Evolutionary conservation across 495 filamentous ascomycete species (phyloP), one percentile per base, ranked within the genome.

Genomic region (Penicillium ochrochloron): DNA sequence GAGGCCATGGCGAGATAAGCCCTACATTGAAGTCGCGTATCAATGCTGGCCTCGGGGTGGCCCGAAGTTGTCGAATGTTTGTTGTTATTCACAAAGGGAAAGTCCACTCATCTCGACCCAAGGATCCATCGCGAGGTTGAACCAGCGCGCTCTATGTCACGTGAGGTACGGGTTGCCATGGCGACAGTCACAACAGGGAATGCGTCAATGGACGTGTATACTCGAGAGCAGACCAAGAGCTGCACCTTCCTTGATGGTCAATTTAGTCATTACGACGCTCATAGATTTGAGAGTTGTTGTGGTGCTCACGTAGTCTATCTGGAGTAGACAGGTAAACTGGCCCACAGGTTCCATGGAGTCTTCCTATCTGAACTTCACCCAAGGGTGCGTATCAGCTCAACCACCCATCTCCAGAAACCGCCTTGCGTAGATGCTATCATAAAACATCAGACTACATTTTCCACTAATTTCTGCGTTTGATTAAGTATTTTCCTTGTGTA

Each of bases 1-100:
- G 78, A 81, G 57, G 76, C 73, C 75, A 79, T 80, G 53, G 70
- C 73, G 60, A 57, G 5, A 55, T 53, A 65, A 54, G 42, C 66
- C 61, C 71, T 74, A 74, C 71, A 74, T 74, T 74, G 71, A 72
- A 72, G 69, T 72, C 65, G 69, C 55, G 56, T 19, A 74, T 72
- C 71, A 74, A 72, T 72, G 71, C 27, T 60, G 71, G 61, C 64
- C 66, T 59, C 60, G 33, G 51, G 21, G 41, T 58, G 54, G 61
- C 67, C 70, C 62, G 64, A 66, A 57, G 19, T 60, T 66, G 62
- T 70, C 66, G 64, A 56, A 48, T 73, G 69, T 74, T 70, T 73
- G 71, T 74, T 72, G 65, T 70, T 67, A 59, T 58, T 46, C 27
- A 27, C 31, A 50, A 61, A 44, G 50, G 60, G 44, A 66, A 67